Conservation (phyloP, 2,329 filamentous ascomycete species). For the Endothia cerciana region DNA sequence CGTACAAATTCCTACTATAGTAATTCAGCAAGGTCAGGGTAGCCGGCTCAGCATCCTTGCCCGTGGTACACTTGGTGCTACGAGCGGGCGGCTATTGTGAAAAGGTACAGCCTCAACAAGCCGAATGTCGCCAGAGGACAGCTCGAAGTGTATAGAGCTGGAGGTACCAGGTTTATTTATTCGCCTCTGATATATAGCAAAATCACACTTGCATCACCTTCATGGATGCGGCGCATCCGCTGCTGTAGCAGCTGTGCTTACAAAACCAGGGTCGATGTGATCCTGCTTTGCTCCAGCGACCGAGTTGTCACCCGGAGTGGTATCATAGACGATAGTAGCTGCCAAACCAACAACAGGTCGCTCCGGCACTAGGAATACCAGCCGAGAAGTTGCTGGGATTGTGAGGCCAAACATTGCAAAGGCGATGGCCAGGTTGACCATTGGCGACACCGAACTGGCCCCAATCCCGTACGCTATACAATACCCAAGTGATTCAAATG, state of each 20-base stretch:
- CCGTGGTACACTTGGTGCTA: not conserved
- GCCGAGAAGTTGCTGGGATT: conserved; percentile 42
- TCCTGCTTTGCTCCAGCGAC: not conserved
- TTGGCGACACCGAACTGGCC: conserved; percentile 48
- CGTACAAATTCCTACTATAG: not conserved
- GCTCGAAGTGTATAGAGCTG: not conserved
- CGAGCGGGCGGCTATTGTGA: not conserved
- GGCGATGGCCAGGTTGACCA: conserved; percentile 52
- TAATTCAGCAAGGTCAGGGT: not conserved
- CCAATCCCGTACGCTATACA: conserved; percentile 52
- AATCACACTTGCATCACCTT: not conserved
- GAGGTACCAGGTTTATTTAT: not conserved
- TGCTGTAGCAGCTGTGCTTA: not conserved
- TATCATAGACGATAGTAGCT: conserved; percentile 13
- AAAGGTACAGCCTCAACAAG: not conserved
- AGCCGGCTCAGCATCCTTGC: not conserved
- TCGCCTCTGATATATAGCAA: not conserved
- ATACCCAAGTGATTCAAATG: conserved; percentile 53
- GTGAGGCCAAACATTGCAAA: conserved; percentile 52
- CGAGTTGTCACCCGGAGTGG: not conserved
- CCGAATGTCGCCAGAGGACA: not conserved
- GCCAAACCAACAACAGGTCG: conserved; percentile 35
- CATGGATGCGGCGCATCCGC: conserved; percentile 5
- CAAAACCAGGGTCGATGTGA: not conserved
- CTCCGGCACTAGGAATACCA: conserved; percentile 44